phyloP scores from a whole-genome alignment of 805 yeast genomes.

The Monosporozyma servazzii region DNA sequence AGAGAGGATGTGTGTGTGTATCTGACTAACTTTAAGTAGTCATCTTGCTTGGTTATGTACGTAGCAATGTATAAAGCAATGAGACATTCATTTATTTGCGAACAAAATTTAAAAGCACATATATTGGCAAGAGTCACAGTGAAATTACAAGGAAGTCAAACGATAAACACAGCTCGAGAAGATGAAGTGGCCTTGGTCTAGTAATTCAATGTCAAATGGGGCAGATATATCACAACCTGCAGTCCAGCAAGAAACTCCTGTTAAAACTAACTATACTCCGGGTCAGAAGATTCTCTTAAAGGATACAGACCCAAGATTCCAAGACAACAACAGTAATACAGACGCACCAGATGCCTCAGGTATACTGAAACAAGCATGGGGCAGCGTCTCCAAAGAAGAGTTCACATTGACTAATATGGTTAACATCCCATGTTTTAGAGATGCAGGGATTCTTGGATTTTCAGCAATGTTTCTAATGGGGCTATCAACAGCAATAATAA shows the following conservation, averaged over 20 bases:
- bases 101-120: background rate
- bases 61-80: background rate
- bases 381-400: constrained; percentile 38
- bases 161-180: background rate
- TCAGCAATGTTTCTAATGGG: constrained; percentile 64
- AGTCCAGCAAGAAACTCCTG: background rate
- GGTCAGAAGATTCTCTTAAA: constrained; percentile 33
- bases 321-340: constrained; percentile 15
- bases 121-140: background rate
- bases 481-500: constrained; percentile 16
- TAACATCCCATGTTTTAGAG: constrained; percentile 69
- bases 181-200: background rate
- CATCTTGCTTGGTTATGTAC: too few relatives aligned
- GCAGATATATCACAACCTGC: background rate
- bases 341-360: constrained; percentile 14
- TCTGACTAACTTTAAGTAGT: too few relatives aligned
- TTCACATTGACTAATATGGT: constrained; percentile 43
- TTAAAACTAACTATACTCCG: constrained; percentile 17
- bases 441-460: constrained; percentile 64
- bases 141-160: background rate
- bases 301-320: constrained; percentile 35
- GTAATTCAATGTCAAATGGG: background rate
- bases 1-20: too few relatives aligned
- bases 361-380: constrained; percentile 29
- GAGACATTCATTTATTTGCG: background rate